A percentile compares a stretch with the other conserved stretches of the same genome.
These are phyloP conservation scores for Pichia cephalocereana DNA, from an alignment of 805 yeast genomes.

Conservation along the genomic window DNA sequence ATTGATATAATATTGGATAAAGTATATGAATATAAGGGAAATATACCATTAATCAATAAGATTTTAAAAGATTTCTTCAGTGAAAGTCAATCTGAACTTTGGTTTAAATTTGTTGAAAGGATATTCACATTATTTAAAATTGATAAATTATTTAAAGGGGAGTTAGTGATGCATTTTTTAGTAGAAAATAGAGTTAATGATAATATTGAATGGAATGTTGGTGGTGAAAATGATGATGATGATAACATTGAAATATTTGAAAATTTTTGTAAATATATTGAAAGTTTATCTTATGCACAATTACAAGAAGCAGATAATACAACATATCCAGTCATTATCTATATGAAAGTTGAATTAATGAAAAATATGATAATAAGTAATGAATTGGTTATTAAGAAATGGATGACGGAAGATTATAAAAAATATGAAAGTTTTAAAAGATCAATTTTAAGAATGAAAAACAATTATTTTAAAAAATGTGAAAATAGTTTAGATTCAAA, in stretches of 20 bases:
- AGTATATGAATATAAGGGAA: neutral
- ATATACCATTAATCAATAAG: neutral
- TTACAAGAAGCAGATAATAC: neutral
- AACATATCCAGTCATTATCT: neutral
- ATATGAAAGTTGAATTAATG: constrained; percentile 13
- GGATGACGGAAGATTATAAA: neutral
- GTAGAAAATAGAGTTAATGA: neutral
- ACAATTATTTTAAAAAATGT: constrained; percentile 5
- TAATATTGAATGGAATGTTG: no score
- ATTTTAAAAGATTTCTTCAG: neutral
- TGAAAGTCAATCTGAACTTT: neutral
- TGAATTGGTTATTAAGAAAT: constrained; percentile 1
- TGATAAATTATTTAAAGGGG: constrained; percentile 6
- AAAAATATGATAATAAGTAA: constrained; percentile 14
- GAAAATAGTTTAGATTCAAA: neutral
- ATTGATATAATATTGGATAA: neutral
- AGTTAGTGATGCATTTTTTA: constrained; percentile 12
- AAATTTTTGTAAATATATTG: neutral
- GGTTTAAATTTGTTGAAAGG: constrained; percentile 10
- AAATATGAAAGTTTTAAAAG: neutral
- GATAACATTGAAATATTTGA: neutral
- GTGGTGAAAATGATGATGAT: constrained; percentile 9
- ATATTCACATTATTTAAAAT: neutral
- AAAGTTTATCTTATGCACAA: no score
- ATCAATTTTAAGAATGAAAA: neutral